Evolutionary conservation across 2,329 filamentous ascomycete genomes (phyloP).

Genomic region (Aspergillus novofumigatus): DNA sequence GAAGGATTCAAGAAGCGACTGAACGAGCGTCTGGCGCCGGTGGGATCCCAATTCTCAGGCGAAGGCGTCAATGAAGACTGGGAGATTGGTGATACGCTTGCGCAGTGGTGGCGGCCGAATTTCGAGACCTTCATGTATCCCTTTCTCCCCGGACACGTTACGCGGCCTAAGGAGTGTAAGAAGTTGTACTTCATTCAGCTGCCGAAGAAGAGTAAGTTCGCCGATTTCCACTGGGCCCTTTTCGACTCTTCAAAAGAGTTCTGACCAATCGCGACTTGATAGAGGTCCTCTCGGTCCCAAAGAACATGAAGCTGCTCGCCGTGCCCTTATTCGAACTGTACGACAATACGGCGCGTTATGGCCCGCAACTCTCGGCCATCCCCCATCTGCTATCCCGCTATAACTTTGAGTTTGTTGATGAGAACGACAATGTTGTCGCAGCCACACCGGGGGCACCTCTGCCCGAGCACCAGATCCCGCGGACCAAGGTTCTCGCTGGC

Average conservation of each 20-base stretch:
- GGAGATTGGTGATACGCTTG: slow-evolving; percentile 90
- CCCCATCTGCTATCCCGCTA: slow-evolving; percentile 91
- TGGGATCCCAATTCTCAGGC: slow-evolving; percentile 74
- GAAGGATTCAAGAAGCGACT: slow-evolving; percentile 90
- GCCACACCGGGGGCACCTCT: slow-evolving; percentile 71
- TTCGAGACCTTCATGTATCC: slow-evolving; percentile 99
- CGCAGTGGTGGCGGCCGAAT: slow-evolving; percentile 98
- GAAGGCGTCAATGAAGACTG: slow-evolving; percentile 90
- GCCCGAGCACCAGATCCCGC: slow-evolving; percentile 55
- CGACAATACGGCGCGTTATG: slow-evolving; percentile 92
- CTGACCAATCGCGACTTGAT: slow-evolving; percentile 7
- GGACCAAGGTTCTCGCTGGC: slow-evolving; percentile 62
- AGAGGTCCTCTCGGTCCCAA: slow-evolving; percentile 95
- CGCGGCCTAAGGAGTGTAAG: slow-evolving; percentile 96
- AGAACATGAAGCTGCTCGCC: slow-evolving; percentile 98
- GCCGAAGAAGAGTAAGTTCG: slow-evolving; percentile 76
- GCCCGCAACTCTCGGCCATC: slow-evolving; percentile 92
- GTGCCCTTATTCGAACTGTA: slow-evolving; percentile 97
- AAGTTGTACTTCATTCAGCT: slow-evolving; percentile 97
- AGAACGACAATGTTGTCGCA: slow-evolving; percentile 81
- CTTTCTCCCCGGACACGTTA: slow-evolving; percentile 93
- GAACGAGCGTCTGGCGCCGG: slow-evolving; percentile 88
- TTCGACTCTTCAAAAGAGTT: background rate
- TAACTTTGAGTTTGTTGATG: slow-evolving; percentile 96
- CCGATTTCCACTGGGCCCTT: background rate